Evolutionary conservation across 2,329 filamentous ascomycete genomes (phyloP).

Genomic region (Teratosphaeriaceae sp.): DNA sequence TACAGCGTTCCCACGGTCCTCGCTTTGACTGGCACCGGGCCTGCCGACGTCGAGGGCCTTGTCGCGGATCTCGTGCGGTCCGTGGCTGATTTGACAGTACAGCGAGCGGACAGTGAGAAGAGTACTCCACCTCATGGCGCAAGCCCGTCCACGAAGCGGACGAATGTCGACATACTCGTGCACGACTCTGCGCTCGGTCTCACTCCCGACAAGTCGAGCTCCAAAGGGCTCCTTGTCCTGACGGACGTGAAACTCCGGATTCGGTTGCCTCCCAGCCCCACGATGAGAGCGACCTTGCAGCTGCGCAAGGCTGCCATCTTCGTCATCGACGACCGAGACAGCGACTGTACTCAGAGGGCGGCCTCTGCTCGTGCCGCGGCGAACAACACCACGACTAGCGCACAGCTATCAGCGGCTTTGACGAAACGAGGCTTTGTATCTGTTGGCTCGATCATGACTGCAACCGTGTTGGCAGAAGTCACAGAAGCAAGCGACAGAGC

Average conservation of each 20-base stretch:
- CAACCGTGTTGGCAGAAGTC: no score
- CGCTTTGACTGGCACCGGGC: constrained; percentile 58
- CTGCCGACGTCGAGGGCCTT: constrained; percentile 46
- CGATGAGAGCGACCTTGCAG: constrained; percentile 58
- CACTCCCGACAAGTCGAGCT: constrained; percentile 67
- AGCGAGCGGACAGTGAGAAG: constrained; percentile 15
- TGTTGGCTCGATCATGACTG: constrained; percentile 65
- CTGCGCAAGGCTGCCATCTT: constrained; percentile 77
- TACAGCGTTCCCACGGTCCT: constrained; percentile 81
- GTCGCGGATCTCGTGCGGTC: constrained; percentile 71
- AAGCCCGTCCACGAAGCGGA: constrained; percentile 29
- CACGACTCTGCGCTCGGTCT: constrained; percentile 77
- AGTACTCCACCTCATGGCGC: constrained; percentile 16
- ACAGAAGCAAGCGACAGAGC: constrained; percentile 50
- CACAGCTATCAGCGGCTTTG: constrained; percentile 38
- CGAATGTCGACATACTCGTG: constrained; percentile 67
- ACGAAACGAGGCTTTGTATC: constrained; percentile 70
- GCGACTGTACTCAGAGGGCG: constrained; percentile 32
- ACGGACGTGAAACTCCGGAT: constrained; percentile 70
- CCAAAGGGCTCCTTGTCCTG: constrained; percentile 72
- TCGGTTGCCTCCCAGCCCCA: constrained; percentile 57
- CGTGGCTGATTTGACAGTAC: constrained; percentile 51
- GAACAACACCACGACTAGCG: constrained; percentile 14
- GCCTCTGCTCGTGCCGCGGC: constrained; percentile 4
- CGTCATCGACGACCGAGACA: constrained; percentile 65